Conservation (phyloP, 2,329 filamentous ascomycete species). For the Pseudocercospora crystallina region DNA sequence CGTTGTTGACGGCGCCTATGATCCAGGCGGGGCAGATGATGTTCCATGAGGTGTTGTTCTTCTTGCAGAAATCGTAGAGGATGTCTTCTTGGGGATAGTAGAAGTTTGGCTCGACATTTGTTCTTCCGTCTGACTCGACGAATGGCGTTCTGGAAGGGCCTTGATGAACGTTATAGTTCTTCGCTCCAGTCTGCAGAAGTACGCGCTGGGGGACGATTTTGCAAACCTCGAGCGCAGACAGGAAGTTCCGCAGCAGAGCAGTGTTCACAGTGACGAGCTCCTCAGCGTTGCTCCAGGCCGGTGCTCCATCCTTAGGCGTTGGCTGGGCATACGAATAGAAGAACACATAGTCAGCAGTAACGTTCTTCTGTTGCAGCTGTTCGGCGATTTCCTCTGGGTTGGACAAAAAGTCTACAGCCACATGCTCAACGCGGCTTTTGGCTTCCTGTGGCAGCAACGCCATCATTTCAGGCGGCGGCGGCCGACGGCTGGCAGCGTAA, state of each 20-base stretch:
- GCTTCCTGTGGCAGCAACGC: slow-evolving; percentile 35
- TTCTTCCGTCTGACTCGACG: slow-evolving; percentile 48
- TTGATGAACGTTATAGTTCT: slow-evolving; percentile 49
- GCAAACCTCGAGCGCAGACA: slow-evolving; percentile 44
- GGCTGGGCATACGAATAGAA: slow-evolving; percentile 57
- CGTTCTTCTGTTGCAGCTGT: slow-evolving; percentile 36
- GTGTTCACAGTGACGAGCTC: slow-evolving; percentile 51
- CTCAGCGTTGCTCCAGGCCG: slow-evolving; percentile 52
- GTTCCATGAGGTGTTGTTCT: slow-evolving; percentile 44
- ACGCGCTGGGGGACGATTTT: slow-evolving; percentile 48
- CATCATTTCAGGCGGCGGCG: slow-evolving; percentile 43
- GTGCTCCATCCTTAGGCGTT: slow-evolving; percentile 44
- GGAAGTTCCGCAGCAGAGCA: slow-evolving; percentile 52
- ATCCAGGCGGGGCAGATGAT: slow-evolving; percentile 49
- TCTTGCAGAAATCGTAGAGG: slow-evolving; percentile 45
- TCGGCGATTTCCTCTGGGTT: slow-evolving; percentile 39
- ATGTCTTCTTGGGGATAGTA: slow-evolving; percentile 57
- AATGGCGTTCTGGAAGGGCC: slow-evolving; percentile 46
- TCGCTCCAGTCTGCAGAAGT: slow-evolving; percentile 53
- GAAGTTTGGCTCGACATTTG: slow-evolving; percentile 52
- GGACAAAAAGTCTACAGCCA: slow-evolving; percentile 39
- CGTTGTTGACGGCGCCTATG: slow-evolving; percentile 50
- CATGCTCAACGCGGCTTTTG: slow-evolving; percentile 30
- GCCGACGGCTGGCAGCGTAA: slow-evolving; percentile 50
- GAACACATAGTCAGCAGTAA: slow-evolving; percentile 49